These are phyloP conservation scores for Anthracocystis panici-leucophaei DNA, from an alignment of 1,284 basidiomycete species.

Conservation along the genomic window DNA sequence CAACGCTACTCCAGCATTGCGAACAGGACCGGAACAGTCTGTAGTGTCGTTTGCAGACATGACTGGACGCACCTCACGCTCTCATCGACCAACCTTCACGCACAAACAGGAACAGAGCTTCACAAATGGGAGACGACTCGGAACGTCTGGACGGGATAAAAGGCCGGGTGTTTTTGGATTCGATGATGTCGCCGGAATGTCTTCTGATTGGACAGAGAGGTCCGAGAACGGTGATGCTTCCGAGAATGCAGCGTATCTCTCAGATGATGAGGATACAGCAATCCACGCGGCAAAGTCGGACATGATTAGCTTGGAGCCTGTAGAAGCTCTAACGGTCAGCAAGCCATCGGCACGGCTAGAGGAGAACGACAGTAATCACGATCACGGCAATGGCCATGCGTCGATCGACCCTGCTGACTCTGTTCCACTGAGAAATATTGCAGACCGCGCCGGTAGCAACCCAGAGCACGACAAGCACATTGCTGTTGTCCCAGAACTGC, in stretches of 20 bases:
- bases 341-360: not conserved
- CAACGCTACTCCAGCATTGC: not conserved
- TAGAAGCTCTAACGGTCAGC: not conserved
- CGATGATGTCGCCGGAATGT: conserved; percentile 44
- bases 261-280: conserved; percentile 25
- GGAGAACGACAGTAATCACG: not conserved
- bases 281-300: conserved; percentile 9
- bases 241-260: conserved; percentile 26
- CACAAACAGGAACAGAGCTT: conserved; percentile 10
- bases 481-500: conserved; percentile 1
- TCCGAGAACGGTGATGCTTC: conserved; percentile 49
- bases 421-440: not conserved
- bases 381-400: not conserved
- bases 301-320: conserved; percentile 17
- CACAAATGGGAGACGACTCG: conserved; percentile 9
- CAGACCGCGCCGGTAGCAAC: not conserved
- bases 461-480: conserved; percentile 4
- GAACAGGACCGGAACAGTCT: not conserved
- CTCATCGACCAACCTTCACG: conserved; percentile 9
- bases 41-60: not conserved
- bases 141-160: conserved; percentile 9
- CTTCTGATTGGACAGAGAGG: conserved; percentile 53
- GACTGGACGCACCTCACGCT: conserved; percentile 6
- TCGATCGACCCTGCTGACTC: not conserved
- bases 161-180: not conserved